These are phyloP conservation scores for Thelonectria olida DNA, from an alignment of 2,329 filamentous ascomycete species.

Conservation along the genomic window DNA sequence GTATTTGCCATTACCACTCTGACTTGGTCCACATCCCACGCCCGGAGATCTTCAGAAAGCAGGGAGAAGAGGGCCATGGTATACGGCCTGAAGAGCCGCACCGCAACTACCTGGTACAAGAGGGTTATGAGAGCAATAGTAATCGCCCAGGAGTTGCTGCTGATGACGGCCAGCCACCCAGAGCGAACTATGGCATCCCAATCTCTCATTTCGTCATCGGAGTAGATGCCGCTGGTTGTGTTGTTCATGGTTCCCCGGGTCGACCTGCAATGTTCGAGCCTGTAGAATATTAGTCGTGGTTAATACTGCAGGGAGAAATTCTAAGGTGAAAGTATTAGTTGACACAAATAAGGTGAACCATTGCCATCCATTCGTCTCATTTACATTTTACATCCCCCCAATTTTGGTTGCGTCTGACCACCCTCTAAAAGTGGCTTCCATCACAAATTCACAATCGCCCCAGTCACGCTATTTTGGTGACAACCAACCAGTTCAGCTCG, in stretches of 20 bases:
- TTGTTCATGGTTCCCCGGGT: no score
- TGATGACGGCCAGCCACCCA: constrained; percentile 12
- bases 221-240: background rate
- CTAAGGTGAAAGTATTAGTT: no score
- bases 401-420: no score
- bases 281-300: no score
- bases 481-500: background rate
- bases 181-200: constrained; percentile 6
- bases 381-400: no score
- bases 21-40: constrained; percentile 7
- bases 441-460: no score
- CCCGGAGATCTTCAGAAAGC: background rate
- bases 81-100: constrained; percentile 9
- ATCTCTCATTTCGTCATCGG: background rate
- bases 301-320: no score
- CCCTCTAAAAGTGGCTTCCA: no score
- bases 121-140: constrained; percentile 10
- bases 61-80: constrained; percentile 7
- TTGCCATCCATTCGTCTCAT: no score
- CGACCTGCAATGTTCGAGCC: no score
- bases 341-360: no score
- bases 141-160: constrained; percentile 10
- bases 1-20: constrained; percentile 9
- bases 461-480: background rate
- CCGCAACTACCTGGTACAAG: constrained; percentile 12